Evolutionary conservation across 2,329 filamentous ascomycete genomes (phyloP), one percentile per base, ranked within the genome.

Genomic region (Phoma sp.): DNA sequence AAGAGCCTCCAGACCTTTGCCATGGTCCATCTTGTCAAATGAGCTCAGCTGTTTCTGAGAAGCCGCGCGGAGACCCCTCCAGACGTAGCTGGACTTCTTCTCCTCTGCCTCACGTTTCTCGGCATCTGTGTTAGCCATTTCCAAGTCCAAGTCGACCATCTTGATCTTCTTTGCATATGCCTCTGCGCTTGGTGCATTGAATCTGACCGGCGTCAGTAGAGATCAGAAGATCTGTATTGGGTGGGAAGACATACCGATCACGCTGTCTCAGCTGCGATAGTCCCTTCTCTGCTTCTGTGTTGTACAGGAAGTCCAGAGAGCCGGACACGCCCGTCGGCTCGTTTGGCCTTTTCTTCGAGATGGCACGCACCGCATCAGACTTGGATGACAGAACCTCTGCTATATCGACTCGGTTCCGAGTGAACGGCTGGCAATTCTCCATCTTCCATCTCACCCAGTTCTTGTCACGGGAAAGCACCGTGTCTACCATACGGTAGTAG

Each of bases 401-500:
- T 1, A 88, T 82, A 2, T 88, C 83, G 27, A 98, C 83, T 10
- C 91, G 80, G 21, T 89, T 85, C 56, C 86, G 85, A 70, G 93
- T 88, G 69, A 99, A 98, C 6, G 89, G 85, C 22, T 92, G 91
- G 73, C 95, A 99, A 63, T 88, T 91, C 73, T 97, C 92, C 57
- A 94, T 88, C 78, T 99, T 99, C 95, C 95, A 99, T 60, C 92
- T 89, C 39, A 96, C 92, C 96, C 96, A 99, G 72, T 98, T 97
- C 80, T 97, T 98, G 76, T 99, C 95, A 60, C 95, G 85, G 22
- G 92, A 91, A 27, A 99, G 85, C 29, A 99, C 94, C 12, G 93
- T 98, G 74, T 98, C 94, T 29, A 99, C 92, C 86, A 98, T 96
- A 35, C 95, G 89, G 76, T 92, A 90, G 76, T 98, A 99, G 76